Evolutionary conservation across 768 basidiomycete species (phyloP).

Genomic region (Xerocomus brunneocitrinus): DNA sequence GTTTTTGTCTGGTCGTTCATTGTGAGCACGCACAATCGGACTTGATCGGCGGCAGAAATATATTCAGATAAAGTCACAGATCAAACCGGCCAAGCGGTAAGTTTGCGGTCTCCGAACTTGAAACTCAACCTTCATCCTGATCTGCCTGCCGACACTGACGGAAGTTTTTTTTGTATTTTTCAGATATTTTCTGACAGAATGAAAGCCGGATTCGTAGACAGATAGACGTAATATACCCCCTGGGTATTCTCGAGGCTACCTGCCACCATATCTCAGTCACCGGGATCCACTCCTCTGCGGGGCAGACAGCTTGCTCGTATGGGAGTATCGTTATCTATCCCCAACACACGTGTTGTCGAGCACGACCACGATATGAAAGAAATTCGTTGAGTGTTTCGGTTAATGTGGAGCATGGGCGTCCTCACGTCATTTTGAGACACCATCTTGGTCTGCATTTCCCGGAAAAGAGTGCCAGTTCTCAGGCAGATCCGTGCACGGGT

Average conservation of each 20-base stretch:
- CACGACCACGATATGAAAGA: too few species aligned
- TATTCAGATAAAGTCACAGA: slow-evolving; percentile 32
- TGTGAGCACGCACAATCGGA: slow-evolving; percentile 28
- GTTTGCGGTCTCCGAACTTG: slow-evolving; percentile 31
- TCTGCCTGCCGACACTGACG: slow-evolving; percentile 30
- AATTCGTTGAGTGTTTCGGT: slow-evolving; percentile 15
- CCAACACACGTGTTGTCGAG: slow-evolving; percentile 8
- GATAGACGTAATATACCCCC: slow-evolving; percentile 19
- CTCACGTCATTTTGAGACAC: slow-evolving; percentile 13
- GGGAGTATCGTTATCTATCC: slow-evolving; percentile 8
- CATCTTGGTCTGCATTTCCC: too few species aligned
- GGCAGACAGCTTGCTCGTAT: background rate
- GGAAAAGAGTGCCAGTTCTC: slow-evolving; percentile 4
- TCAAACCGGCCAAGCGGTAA: slow-evolving; percentile 24
- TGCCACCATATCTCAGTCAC: slow-evolving; percentile 5
- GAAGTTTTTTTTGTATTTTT: slow-evolving; percentile 18
- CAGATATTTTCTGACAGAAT: slow-evolving; percentile 17
- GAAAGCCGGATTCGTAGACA: slow-evolving; percentile 2
- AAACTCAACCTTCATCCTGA: slow-evolving; percentile 28
- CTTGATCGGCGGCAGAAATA: slow-evolving; percentile 32
- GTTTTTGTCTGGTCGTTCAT: slow-evolving; percentile 1
- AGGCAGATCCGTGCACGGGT: slow-evolving; percentile 25
- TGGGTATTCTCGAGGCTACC: background rate
- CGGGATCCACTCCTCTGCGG: background rate
- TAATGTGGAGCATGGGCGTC: slow-evolving; percentile 11